Evolutionary conservation across 2,329 filamentous ascomycete genomes (phyloP).

Genomic region (Venturia effusa): DNA sequence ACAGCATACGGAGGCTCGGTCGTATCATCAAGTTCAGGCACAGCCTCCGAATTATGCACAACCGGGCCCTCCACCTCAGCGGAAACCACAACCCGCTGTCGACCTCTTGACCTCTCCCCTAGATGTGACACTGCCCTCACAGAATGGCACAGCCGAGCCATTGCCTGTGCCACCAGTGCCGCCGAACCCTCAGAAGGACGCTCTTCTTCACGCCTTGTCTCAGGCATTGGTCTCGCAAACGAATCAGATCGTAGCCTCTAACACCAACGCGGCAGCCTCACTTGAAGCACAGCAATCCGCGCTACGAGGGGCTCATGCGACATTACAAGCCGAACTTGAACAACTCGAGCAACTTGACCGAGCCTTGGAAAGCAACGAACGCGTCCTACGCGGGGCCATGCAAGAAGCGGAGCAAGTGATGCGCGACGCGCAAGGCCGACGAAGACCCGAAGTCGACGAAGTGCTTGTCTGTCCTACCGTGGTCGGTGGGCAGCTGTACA

Average conservation of each 20-base stretch:
- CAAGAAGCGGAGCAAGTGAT: constrained; percentile 70
- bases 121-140: constrained; percentile 45
- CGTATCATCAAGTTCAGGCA: background rate
- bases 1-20: constrained; percentile 1
- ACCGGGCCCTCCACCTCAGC: constrained; percentile 15
- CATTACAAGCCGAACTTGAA: constrained; percentile 62
- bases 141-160: constrained; percentile 34
- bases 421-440: constrained; percentile 55
- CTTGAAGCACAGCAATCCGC: constrained; percentile 70
- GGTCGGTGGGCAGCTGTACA: constrained; percentile 86
- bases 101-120: constrained; percentile 56
- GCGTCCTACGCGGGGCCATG: constrained; percentile 66
- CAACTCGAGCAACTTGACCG: constrained; percentile 60
- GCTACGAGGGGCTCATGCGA: constrained; percentile 57
- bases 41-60: background rate
- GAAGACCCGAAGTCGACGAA: constrained; percentile 73
- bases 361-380: constrained; percentile 64
- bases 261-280: constrained; percentile 61
- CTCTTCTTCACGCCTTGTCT: constrained; percentile 67
- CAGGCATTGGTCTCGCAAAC: constrained; percentile 58
- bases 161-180: constrained; percentile 74
- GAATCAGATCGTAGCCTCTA: constrained; percentile 58
- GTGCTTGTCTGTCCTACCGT: constrained; percentile 88
- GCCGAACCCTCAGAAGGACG: constrained; percentile 91
- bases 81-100: constrained; percentile 15